Percentiles rank a stretch among this genome's conserved stretches.
Conservation (phyloP, 441 rosid species). For the Pelargonium cotyledonis region DNA sequence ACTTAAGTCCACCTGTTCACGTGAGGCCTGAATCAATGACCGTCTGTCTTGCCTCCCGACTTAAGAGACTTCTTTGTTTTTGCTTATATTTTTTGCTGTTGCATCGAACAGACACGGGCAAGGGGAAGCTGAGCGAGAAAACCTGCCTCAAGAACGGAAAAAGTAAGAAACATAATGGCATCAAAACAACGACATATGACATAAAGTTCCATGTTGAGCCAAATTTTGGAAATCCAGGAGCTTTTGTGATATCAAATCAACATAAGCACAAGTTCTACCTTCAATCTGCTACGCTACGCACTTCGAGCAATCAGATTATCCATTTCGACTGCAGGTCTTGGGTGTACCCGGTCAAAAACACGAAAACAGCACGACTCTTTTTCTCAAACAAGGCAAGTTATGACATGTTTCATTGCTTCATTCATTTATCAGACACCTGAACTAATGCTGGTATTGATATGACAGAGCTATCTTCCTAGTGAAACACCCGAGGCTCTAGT, state of each 20-base stretch:
- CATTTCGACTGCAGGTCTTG: slow-evolving; percentile 62
- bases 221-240: slow-evolving; percentile 56
- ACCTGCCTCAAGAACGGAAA: slow-evolving; percentile 39
- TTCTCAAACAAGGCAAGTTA: slow-evolving; percentile 40
- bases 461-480: slow-evolving; percentile 49
- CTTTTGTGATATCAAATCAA: slow-evolving; percentile 36
- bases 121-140: slow-evolving; percentile 45
- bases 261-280: slow-evolving; percentile 54
- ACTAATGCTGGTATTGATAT: not conserved
- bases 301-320: slow-evolving; percentile 25
- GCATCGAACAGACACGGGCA: slow-evolving; percentile 36
- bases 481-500: slow-evolving; percentile 45
- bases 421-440: not conserved
- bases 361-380: slow-evolving; percentile 41
- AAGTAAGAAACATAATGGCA: slow-evolving; percentile 31
- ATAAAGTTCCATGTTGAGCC: slow-evolving; percentile 33
- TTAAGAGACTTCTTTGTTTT: not conserved
- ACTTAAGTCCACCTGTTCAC: too few relatives aligned
- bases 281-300: slow-evolving; percentile 34
- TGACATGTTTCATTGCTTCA: not conserved
- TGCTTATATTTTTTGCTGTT: slow-evolving; percentile 17
- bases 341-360: slow-evolving; percentile 48
- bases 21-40: too few relatives aligned
- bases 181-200: slow-evolving; percentile 31
- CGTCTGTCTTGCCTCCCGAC: too few relatives aligned